These are phyloP conservation scores for Akanthomyces uredinophilus DNA, from an alignment of 2,329 filamentous ascomycete genomes.

Conservation along the genomic window DNA sequence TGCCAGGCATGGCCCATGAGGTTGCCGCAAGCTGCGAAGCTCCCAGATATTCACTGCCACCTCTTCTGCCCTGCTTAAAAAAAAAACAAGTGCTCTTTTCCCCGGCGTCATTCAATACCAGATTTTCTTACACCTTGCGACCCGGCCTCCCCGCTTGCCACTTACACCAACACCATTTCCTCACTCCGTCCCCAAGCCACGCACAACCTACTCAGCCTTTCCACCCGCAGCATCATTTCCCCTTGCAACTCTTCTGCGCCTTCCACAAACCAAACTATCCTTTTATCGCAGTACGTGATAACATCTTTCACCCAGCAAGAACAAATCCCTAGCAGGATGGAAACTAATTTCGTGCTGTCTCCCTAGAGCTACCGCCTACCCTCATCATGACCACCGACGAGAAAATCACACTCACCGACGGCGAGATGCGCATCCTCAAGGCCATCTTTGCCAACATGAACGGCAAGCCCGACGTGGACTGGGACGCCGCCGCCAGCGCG, in stretches of 20 bases:
- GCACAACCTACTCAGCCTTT: neutral
- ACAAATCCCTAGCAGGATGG: no score
- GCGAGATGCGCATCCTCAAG: slow-evolving; percentile 36
- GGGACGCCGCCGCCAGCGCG: slow-evolving; percentile 31
- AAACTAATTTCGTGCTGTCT: neutral
- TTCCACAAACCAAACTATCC: neutral
- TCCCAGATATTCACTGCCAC: neutral
- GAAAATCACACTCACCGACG: slow-evolving; percentile 24
- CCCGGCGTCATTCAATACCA: neutral
- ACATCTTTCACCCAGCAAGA: no score
- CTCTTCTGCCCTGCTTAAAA: no score
- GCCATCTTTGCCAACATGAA: slow-evolving; percentile 38
- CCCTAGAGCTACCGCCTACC: neutral
- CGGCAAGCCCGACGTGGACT: slow-evolving; percentile 37
- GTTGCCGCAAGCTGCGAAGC: no score
- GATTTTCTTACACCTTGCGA: neutral
- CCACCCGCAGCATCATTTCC: neutral
- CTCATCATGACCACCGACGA: slow-evolving; percentile 16
- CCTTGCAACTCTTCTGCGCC: neutral
- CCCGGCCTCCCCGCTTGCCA: neutral
- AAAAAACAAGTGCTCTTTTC: neutral
- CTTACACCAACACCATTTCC: neutral
- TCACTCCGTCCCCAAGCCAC: neutral
- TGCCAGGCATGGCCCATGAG: neutral
- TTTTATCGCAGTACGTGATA: neutral